These are phyloP conservation scores for Leccinum griseonigrum DNA, from an alignment of 1,284 basidiomycete genomes.

Conservation along the genomic window DNA sequence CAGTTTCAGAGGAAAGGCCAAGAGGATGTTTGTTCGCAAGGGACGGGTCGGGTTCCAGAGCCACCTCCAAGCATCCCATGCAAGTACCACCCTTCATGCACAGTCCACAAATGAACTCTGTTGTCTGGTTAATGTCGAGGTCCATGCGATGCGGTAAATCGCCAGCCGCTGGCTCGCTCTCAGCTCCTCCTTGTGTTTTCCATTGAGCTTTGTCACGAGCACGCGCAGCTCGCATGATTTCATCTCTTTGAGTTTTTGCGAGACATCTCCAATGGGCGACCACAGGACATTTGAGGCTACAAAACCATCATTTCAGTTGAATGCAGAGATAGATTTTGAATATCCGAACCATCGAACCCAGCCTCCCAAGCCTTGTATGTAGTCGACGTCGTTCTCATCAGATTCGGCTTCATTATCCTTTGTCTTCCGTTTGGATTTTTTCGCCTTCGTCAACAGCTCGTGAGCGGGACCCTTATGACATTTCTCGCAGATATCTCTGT, in stretches of 20 bases:
- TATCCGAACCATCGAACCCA: conserved; percentile 79
- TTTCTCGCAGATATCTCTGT: conserved; percentile 69
- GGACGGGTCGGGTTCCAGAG: conserved; percentile 43
- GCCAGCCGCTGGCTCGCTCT: conserved; percentile 14
- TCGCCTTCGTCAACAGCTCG: conserved; percentile 44
- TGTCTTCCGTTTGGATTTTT: conserved; percentile 40
- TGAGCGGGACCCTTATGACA: conserved; percentile 63
- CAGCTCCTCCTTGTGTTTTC: conserved; percentile 29
- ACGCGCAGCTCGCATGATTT: conserved; percentile 65
- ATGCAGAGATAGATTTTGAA: conserved; percentile 3
- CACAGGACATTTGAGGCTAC: conserved; percentile 73
- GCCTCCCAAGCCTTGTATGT: conserved; percentile 60
- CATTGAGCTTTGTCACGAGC: conserved; percentile 47
- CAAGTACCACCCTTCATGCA: conserved; percentile 77
- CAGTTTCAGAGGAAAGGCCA: conserved; percentile 13
- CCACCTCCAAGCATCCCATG: conserved; percentile 69
- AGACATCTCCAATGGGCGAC: conserved; percentile 82
- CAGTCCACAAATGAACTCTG: conserved; percentile 76
- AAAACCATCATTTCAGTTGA: conserved; percentile 6
- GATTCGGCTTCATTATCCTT: conserved; percentile 37
- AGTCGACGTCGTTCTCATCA: conserved; percentile 56
- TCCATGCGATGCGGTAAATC: conserved; percentile 28
- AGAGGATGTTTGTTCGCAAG: conserved; percentile 20
- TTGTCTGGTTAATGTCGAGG: conserved; percentile 59
- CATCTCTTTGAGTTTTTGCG: conserved; percentile 60